Conservation (phyloP, 768 basidiomycete genomes). For the Phlebiopsis gigantea region DNA sequence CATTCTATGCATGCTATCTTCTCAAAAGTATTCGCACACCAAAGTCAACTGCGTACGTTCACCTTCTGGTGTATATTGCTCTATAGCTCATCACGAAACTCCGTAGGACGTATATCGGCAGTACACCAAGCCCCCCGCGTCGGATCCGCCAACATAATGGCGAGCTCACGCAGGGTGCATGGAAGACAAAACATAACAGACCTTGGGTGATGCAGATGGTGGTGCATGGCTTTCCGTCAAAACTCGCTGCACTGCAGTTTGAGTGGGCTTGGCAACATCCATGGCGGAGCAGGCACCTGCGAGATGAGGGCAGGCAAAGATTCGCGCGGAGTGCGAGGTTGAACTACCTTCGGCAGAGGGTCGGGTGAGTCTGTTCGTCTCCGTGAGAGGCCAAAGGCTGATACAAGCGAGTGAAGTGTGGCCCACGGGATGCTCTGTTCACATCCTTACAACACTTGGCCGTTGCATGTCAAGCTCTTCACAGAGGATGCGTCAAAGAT, state of each 20-base stretch:
- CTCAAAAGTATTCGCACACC: slow-evolving; percentile 60
- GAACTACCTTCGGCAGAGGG: not conserved
- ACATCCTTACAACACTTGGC: slow-evolving; percentile 69
- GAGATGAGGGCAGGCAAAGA: slow-evolving; percentile 35
- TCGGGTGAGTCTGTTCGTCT: not conserved
- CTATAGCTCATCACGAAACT: not conserved
- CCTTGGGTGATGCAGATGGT: slow-evolving; percentile 88
- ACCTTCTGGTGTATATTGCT: not conserved
- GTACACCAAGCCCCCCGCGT: slow-evolving; percentile 61
- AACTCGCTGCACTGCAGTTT: slow-evolving; percentile 69
- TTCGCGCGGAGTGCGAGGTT: not conserved
- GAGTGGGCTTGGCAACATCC: slow-evolving; percentile 90
- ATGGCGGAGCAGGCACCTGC: slow-evolving; percentile 59
- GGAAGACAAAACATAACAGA: slow-evolving; percentile 52
- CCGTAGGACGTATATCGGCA: slow-evolving; percentile 69
- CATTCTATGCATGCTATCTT: slow-evolving; percentile 82
- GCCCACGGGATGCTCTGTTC: slow-evolving; percentile 57
- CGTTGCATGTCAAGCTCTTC: slow-evolving; percentile 73
- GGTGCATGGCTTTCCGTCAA: slow-evolving; percentile 78
- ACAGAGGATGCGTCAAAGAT: slow-evolving; percentile 50
- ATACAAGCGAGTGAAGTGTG: slow-evolving; percentile 33
- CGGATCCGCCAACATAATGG: slow-evolving; percentile 82
- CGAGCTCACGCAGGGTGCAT: slow-evolving; percentile 64
- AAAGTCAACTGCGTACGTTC: slow-evolving; percentile 39
- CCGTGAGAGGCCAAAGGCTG: no score